Base-by-base conservation (phyloP, 805 yeast species). In the Candida berthetii region DNA sequence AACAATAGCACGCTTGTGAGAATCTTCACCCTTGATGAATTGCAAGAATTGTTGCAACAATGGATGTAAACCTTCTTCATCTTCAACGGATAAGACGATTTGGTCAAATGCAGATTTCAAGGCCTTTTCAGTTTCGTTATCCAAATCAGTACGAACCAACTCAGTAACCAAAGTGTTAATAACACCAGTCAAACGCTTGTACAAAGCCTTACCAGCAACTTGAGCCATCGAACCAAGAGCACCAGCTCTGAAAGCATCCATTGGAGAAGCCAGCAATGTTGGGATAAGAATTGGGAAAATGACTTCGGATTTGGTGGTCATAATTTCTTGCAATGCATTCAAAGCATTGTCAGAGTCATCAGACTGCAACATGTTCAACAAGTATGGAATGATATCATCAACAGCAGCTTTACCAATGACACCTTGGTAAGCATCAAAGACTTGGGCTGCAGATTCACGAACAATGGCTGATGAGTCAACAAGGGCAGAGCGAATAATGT, bases 281-380 rank as follows among this genome's bases (percentile, higher is more conserved):
- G 98, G 97, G 44, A 91, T 73, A 58, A 93, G 74, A 37, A 87
- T 84, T 38, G 98, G 97, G 89, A 95, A 89, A 42, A 95, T 86
- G 3, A 86, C 82, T 44, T 87, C 95, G 7, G 97, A 75, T 55
- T 86, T 87, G 3, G 89, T 81, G 10, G 93, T 77, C 95, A 91
- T 86, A 52, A 93, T 84, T 57, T 90, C 97, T 64, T 84, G 82
- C 49, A 93, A 72, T 7, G 98, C 99, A 40, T 81, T 71, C 49
- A 93, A 73, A 1, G 99, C 96, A 55, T 76, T 73, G 38, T 79
- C 86, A 0, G 90, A 78, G 16, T 73, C 76, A 14, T 73, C 66
- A 2, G 71, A 58, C 47, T 83, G 81, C 51, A 91, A 69, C 75
- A 81, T 72, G 42, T 71, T 72, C 58, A 93, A 72, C 60, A 93